Evolutionary conservation across 1,284 basidiomycete species (phyloP), one percentile per base, ranked within the genome.

Genomic region (Trametes versicolor): DNA sequence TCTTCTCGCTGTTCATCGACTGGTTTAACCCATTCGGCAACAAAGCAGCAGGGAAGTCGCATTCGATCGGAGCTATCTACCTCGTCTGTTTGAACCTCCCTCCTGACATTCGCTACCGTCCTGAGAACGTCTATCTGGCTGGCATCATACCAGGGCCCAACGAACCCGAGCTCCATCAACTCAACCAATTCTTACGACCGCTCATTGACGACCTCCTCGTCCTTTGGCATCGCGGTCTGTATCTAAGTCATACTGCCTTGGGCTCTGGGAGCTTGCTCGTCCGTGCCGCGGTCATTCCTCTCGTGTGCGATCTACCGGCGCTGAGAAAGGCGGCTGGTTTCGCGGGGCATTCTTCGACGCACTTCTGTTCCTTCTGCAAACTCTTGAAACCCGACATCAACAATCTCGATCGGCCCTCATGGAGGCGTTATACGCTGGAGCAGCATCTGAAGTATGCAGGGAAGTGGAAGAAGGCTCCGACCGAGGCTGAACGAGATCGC

Each of bases 391-490:
- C 2, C 1, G 41, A 43, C 41, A 43, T 43, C 41, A 43, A 15
- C 41, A 43, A 43, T 8, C 41, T 43, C 2, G 15, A 17, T 19
- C 41, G 41, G 4, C 41, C 37, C 41, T 19, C 13, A 1, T 19
- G 41, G 17, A 8, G 8, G 17, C 3, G 8, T 2, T 8, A 53
- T 32, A 50, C 17, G 9, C 45, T n/a, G 6, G 51, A 59, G n/a
- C 55, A 66, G 6, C 67, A 67, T 29, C 19, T 54, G n/a, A 17
- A 25, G 15, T 19, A 39, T 50, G 78, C 77, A 3, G 23, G 61
- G 23, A 47, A 34, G 1, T 80, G 78, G 78, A 58, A 64, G 32
- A 61, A 78, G 55, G 74, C 75, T 0, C 13, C 23, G 6, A 75
- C 67, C 0, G 56, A 68, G 21, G 54, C 54, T 45, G 66, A 69